phyloP scores from a whole-genome alignment of 1,139 yeast species.

The Yamadazyma buinensis region DNA sequence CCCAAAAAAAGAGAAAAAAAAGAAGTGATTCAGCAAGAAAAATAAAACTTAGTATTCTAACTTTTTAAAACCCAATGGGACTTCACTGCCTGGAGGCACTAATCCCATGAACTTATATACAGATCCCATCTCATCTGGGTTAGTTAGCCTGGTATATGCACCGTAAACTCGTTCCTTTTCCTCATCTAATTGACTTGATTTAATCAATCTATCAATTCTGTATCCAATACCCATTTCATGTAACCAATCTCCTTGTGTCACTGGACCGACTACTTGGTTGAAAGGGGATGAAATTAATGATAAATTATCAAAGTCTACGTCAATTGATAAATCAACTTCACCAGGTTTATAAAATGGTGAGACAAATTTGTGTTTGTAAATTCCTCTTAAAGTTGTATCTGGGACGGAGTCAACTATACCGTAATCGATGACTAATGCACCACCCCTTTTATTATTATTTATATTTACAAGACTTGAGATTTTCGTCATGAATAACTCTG shows the following conservation, averaged over 20 bases:
- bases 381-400: slow-evolving; percentile 68
- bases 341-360: slow-evolving; percentile 79
- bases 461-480: slow-evolving; percentile 42
- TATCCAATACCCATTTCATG: slow-evolving; percentile 75
- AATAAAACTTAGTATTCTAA: too few species aligned
- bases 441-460: slow-evolving; percentile 45
- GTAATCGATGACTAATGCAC: slow-evolving; percentile 73
- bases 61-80: slow-evolving; percentile 32
- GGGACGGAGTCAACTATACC: slow-evolving; percentile 66
- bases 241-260: slow-evolving; percentile 78
- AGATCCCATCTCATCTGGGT: slow-evolving; percentile 70
- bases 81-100: slow-evolving; percentile 42
- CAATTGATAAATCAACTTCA: slow-evolving; percentile 76
- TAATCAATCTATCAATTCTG: slow-evolving; percentile 54
- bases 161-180: slow-evolving; percentile 47
- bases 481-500: slow-evolving; percentile 50
- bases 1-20: too few species aligned
- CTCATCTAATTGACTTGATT: slow-evolving; percentile 22
- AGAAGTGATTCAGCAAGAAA: too few species aligned
- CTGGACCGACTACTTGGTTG: slow-evolving; percentile 50
- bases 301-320: slow-evolving; percentile 72
- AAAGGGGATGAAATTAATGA: slow-evolving; percentile 20
- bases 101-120: slow-evolving; percentile 71
- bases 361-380: slow-evolving; percentile 67
- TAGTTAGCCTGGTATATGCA: slow-evolving; percentile 64